These are phyloP conservation scores for Leccinum rimulosum DNA, from an alignment of 768 basidiomycete genomes.

Conservation along the genomic window DNA sequence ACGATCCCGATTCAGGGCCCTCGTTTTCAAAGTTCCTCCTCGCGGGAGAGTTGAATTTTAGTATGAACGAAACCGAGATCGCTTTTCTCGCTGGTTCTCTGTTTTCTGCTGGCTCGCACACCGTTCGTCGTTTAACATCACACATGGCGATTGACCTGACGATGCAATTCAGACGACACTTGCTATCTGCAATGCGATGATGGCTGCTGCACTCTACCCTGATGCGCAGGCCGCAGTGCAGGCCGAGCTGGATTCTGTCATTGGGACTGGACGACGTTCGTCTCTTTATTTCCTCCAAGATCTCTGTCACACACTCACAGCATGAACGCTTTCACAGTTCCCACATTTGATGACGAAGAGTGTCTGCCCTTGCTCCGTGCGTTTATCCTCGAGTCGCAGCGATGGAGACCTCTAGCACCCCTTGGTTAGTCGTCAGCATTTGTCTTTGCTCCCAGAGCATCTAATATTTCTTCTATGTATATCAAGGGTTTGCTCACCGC, in stretches of 20 bases:
- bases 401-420: conserved; percentile 32
- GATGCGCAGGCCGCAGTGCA: conserved; percentile 47
- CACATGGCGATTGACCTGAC: background rate
- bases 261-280: conserved; percentile 34
- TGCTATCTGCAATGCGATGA: conserved; percentile 45
- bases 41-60: conserved; percentile 45
- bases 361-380: conserved; percentile 31
- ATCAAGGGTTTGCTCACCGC: conserved; percentile 11
- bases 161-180: conserved; percentile 36
- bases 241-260: conserved; percentile 48
- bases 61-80: conserved; percentile 48
- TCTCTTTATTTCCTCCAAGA: background rate
- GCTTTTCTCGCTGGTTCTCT: conserved; percentile 57
- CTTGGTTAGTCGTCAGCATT: conserved; percentile 14
- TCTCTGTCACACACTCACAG: no score
- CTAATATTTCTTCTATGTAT: background rate
- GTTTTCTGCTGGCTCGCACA: conserved; percentile 58
- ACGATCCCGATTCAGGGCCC: conserved; percentile 23
- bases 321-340: conserved; percentile 22
- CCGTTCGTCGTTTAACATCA: conserved; percentile 23
- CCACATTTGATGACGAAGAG: conserved; percentile 33
- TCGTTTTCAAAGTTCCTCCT: conserved; percentile 56
- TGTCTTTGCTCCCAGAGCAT: background rate
- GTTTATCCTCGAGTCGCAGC: conserved; percentile 34
- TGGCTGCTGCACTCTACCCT: conserved; percentile 49